A percentile compares a stretch with the other conserved stretches of the same genome.
These are phyloP conservation scores for Claviceps cyperi DNA, from an alignment of 2,329 filamentous ascomycete genomes.

Conservation along the genomic window DNA sequence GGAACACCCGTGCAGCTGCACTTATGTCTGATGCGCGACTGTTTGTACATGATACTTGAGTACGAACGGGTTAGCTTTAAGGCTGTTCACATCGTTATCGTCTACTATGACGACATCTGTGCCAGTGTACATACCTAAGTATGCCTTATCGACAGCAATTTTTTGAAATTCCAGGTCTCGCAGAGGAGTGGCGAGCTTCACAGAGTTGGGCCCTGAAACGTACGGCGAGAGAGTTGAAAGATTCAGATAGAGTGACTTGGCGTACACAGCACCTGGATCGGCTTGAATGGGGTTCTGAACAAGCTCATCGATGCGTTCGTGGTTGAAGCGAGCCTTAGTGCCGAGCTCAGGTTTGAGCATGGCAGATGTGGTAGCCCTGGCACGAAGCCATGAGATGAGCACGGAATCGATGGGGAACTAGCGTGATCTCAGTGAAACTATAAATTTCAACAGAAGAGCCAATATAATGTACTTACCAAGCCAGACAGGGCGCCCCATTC, in stretches of 20 bases:
- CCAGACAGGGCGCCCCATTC: slow-evolving; percentile 59
- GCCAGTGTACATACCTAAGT: neutral
- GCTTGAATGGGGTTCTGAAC: slow-evolving; percentile 51
- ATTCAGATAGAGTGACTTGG: slow-evolving; percentile 70
- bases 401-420: slow-evolving; percentile 64
- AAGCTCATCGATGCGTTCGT: slow-evolving; percentile 59
- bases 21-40: neutral
- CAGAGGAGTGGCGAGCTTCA: slow-evolving; percentile 29
- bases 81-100: neutral
- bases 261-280: slow-evolving; percentile 65
- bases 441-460: neutral
- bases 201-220: slow-evolving; percentile 77
- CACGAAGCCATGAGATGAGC: slow-evolving; percentile 58
- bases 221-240: slow-evolving; percentile 73
- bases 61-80: neutral
- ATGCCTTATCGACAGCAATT: neutral
- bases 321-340: slow-evolving; percentile 49
- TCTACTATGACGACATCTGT: no score
- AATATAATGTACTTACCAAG: slow-evolving; percentile 1
- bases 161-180: neutral
- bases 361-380: slow-evolving; percentile 59
- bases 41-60: neutral
- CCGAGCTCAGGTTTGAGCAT: slow-evolving; percentile 31
- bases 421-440: neutral
- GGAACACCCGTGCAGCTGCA: neutral